Evolutionary conservation across 2,329 filamentous ascomycete species (phyloP).

Genomic region (Botrytis paeoniae): DNA sequence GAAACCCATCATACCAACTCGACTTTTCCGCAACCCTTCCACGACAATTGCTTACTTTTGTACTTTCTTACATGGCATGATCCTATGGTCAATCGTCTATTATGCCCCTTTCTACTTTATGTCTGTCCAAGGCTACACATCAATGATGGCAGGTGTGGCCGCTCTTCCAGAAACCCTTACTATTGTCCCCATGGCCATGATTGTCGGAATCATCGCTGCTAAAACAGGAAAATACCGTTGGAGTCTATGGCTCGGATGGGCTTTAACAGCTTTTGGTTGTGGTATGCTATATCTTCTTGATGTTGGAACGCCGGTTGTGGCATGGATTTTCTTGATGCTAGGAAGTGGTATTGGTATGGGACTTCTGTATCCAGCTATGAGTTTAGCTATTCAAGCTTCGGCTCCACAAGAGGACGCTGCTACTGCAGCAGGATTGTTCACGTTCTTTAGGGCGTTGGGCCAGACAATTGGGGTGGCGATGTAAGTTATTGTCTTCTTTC

Average conservation of each 20-base stretch:
- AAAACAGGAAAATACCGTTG: constrained; percentile 54
- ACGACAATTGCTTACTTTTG: constrained; percentile 49
- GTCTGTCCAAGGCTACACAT: constrained; percentile 49
- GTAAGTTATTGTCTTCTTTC: constrained; percentile 28
- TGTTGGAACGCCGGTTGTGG: constrained; percentile 46
- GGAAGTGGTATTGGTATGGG: constrained; percentile 55
- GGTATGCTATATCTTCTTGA: constrained; percentile 52
- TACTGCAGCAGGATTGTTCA: constrained; percentile 60
- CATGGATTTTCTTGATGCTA: constrained; percentile 58
- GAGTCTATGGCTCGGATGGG: constrained; percentile 55
- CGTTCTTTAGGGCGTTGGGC: constrained; percentile 62
- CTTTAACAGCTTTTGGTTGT: constrained; percentile 52
- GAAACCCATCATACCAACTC: constrained; percentile 38
- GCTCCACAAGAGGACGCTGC: constrained; percentile 54
- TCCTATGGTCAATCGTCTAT: constrained; percentile 52
- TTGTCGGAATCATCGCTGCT: constrained; percentile 53
- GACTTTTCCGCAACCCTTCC: constrained; percentile 43
- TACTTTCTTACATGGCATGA: constrained; percentile 52
- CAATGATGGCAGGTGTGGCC: constrained; percentile 52
- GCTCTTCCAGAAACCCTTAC: constrained; percentile 59
- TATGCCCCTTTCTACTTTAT: constrained; percentile 52
- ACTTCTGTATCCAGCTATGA: constrained; percentile 59
- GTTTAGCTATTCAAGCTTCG: constrained; percentile 61
- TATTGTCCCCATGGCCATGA: constrained; percentile 53
- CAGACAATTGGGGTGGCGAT: constrained; percentile 40